These are phyloP conservation scores for Aspergillus latus DNA, from an alignment of 2,329 filamentous ascomycete species.

Conservation along the genomic window DNA sequence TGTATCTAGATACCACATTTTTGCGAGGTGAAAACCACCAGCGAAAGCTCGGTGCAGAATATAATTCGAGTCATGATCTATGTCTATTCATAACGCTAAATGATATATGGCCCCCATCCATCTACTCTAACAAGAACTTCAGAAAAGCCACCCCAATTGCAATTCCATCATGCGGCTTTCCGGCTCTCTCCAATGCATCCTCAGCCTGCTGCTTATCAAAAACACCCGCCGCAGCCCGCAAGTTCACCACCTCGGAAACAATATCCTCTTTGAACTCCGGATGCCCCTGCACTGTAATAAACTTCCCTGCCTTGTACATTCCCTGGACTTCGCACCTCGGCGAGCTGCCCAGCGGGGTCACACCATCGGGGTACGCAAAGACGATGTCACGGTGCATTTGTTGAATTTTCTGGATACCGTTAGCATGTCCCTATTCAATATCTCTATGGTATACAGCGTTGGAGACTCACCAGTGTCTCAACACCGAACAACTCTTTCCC, in stretches of 20 bases:
- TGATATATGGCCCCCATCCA: background rate
- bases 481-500: conserved; percentile 71
- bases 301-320: conserved; percentile 66
- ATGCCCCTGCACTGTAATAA: conserved; percentile 81
- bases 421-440: background rate
- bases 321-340: conserved; percentile 70
- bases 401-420: conserved; percentile 54
- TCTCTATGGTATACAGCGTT: background rate
- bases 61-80: conserved; percentile 2
- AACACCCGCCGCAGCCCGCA: conserved; percentile 65
- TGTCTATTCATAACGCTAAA: background rate
- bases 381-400: conserved; percentile 87
- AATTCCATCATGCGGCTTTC: conserved; percentile 75
- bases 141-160: conserved; percentile 71
- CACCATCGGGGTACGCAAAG: conserved; percentile 60
- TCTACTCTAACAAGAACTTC: conserved; percentile 66
- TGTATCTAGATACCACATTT: conserved; percentile 2
- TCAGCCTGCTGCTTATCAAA: conserved; percentile 69
- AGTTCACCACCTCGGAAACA: conserved; percentile 65
- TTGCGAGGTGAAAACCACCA: background rate
- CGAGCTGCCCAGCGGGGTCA: conserved; percentile 64
- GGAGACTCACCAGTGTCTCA: conserved; percentile 54
- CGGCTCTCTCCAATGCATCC: conserved; percentile 66
- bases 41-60: background rate
- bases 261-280: conserved; percentile 78